Evolutionary conservation across 2,329 filamentous ascomycete species (phyloP), one percentile per base, ranked within the genome.

Genomic region (Fusarium sp.): DNA sequence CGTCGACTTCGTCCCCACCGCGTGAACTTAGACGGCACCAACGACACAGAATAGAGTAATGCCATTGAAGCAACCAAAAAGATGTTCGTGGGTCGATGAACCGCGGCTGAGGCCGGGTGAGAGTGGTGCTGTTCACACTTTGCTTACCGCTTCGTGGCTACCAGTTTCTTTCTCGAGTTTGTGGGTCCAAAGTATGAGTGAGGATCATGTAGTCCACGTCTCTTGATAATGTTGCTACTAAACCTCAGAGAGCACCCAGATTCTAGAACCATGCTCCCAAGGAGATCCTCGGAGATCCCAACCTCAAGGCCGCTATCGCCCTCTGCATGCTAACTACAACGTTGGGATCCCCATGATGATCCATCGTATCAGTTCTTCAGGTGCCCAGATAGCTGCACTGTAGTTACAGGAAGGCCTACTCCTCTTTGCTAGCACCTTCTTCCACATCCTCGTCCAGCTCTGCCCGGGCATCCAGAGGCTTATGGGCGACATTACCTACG

Each of bases 321-420:
- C 87, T 98, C 89, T 99, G 4, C 96, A 96, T 2, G 84, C 89
- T 18, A 99, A 99, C 84, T 99, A 99, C 86, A 95, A 93, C 75
- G 99, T 99, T 79, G 96, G 99, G 83, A 94, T 99, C 60, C 96
- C 94, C 78, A 99, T 99, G 83, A 99, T 96, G 11, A 96, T 99
- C 75, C 94, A 98, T 81, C 90, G 95, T 49, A 94, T 99, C 79
- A 91, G 93, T 45, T 91, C 91, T 2, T 90, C 91, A 11, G 90
- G 88, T 11, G 91, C 94, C 3, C 94, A 90, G 77, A 92, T 91
- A 72, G 90, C 99, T 4, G 96, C 94, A 1, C 85, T 99, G n/a
- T 96, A 99, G 81, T 96, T 99, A 85, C 96, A 96, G 8, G 96
- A 99, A 81, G 96, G 96, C 2, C 87, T 99, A 3, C 88, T 99